phyloP scores from a whole-genome alignment of 805 yeast species.

The Candida xyloterini region DNA sequence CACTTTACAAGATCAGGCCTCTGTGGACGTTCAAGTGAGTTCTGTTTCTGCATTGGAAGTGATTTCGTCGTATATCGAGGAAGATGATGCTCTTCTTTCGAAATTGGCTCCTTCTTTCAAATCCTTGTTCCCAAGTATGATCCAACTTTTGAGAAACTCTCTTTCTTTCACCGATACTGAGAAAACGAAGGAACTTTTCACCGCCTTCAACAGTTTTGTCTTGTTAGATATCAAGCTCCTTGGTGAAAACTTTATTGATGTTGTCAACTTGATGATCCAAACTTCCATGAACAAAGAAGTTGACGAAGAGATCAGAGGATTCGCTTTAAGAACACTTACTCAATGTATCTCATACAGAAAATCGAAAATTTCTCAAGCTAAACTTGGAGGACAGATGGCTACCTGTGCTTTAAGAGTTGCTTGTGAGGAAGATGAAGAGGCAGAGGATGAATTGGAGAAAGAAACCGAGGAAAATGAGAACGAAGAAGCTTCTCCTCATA shows the following conservation, averaged over 20 bases:
- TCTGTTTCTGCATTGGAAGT: slow-evolving; percentile 77
- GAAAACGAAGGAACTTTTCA: slow-evolving; percentile 71
- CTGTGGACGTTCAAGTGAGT: slow-evolving; percentile 74
- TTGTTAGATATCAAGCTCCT: slow-evolving; percentile 73
- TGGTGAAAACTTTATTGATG: slow-evolving; percentile 67
- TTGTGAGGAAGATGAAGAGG: slow-evolving; percentile 77
- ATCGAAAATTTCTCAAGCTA: slow-evolving; percentile 72
- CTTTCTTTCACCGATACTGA: slow-evolving; percentile 69
- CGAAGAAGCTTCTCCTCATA: slow-evolving; percentile 79
- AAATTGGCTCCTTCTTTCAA: slow-evolving; percentile 49
- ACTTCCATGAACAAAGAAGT: slow-evolving; percentile 62
- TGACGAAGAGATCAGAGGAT: slow-evolving; percentile 80
- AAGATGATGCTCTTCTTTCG: slow-evolving; percentile 44
- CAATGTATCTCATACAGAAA: slow-evolving; percentile 78
- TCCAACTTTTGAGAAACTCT: slow-evolving; percentile 73
- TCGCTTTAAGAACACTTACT: slow-evolving; percentile 80
- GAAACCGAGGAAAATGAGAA: slow-evolving; percentile 91
- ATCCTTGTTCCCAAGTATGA: slow-evolving; percentile 72
- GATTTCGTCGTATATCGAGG: slow-evolving; percentile 66
- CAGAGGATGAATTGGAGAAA: slow-evolving; percentile 66
- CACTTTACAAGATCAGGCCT: slow-evolving; percentile 59
- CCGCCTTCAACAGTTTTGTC: slow-evolving; percentile 76
- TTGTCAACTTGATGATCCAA: slow-evolving; percentile 72
- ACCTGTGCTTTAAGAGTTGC: slow-evolving; percentile 72
- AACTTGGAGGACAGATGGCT: slow-evolving; percentile 80